Evolutionary conservation across 176 grass and related monocot species (phyloP).

Genomic region (Cenchrus americanus): DNA sequence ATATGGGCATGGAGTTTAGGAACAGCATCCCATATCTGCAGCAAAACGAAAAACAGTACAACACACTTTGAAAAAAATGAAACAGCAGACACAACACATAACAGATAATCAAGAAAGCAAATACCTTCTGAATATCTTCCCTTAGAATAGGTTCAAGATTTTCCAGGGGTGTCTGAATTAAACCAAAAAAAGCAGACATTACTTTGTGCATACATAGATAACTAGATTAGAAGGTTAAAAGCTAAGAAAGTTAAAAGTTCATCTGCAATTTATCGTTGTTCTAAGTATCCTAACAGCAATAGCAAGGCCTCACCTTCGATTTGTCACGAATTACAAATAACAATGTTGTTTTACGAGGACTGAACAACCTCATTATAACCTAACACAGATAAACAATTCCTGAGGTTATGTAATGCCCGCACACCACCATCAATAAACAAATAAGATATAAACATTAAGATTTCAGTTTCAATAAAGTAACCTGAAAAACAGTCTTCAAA

Average conservation of each 20-base stretch:
- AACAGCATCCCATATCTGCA: slow-evolving; percentile 95
- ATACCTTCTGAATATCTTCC: slow-evolving; percentile 20
- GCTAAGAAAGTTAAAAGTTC: slow-evolving; percentile 17
- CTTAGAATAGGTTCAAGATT: slow-evolving; percentile 93
- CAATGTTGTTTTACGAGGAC: slow-evolving; percentile 83
- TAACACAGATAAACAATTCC: slow-evolving; percentile 39
- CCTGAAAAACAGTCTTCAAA: slow-evolving; percentile 56
- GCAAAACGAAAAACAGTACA: slow-evolving; percentile 34
- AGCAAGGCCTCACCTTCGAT: slow-evolving; percentile 43
- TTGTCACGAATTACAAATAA: slow-evolving; percentile 12
- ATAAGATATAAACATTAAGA: neutral
- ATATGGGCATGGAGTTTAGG: slow-evolving; percentile 88
- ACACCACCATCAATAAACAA: neutral
- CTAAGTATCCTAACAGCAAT: slow-evolving; percentile 3
- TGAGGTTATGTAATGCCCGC: neutral
- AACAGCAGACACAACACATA: slow-evolving; percentile 10
- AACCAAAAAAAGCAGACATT: slow-evolving; percentile 32
- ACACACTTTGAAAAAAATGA: neutral
- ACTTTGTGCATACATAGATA: slow-evolving; percentile 3
- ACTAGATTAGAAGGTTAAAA: neutral
- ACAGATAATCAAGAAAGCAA: slow-evolving; percentile 11
- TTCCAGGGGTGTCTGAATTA: slow-evolving; percentile 86
- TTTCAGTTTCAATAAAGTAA: slow-evolving; percentile 6
- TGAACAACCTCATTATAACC: slow-evolving; percentile 99
- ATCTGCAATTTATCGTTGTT: neutral